Base-by-base conservation (phyloP, 2,329 filamentous ascomycete species). In the Fonsecaea nubica region DNA sequence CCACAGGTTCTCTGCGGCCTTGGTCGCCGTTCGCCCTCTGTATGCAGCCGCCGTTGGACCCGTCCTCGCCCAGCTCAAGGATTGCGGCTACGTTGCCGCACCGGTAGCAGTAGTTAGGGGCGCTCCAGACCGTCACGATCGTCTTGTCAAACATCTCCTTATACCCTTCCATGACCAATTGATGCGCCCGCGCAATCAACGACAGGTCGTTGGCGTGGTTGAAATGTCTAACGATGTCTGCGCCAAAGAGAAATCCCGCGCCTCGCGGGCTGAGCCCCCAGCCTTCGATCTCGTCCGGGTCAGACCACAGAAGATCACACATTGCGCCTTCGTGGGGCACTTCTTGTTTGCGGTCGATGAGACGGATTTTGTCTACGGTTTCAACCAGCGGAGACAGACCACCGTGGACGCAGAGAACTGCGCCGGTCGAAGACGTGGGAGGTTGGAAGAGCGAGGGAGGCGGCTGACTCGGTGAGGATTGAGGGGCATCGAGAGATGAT, bases 141-240 rank as follows among this genome's bases (percentile, higher is more conserved):
- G 89, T 92, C 13, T 89, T 90, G 76, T 97, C 92, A 75, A 98
- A 99, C 93, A 98, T 98, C 78, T 98, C 95, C 81, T 98, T 98
- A 80, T 97, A 99, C 0, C 95, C 95, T 78, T 99, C 95, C 95
- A 98, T 99, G 71, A 99, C 95, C 25, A 99, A 88, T 78, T 99
- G 95, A 77, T 99, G 95, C 0, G 95, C 95, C 63, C 95, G 88
- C 18, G 94, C 95, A 71, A 99, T 95, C 60, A 99, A 85, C 25
- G 90, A 92, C 33, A 99, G 85, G 75, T 97, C 92, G 77, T 99
- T 99, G 65, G 89, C 87, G 79, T 97, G 90, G 80, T 98, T 99
- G 82, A 99, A 99, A 71, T 89, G 89, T 75, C 95, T 96, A 75
- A 98, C 94, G 65, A 98, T 98, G 76, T 97, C 93, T 3, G 92